Evolutionary conservation across 306 rosid genomes (phyloP).

Genomic region (Lotus japonicus): DNA sequence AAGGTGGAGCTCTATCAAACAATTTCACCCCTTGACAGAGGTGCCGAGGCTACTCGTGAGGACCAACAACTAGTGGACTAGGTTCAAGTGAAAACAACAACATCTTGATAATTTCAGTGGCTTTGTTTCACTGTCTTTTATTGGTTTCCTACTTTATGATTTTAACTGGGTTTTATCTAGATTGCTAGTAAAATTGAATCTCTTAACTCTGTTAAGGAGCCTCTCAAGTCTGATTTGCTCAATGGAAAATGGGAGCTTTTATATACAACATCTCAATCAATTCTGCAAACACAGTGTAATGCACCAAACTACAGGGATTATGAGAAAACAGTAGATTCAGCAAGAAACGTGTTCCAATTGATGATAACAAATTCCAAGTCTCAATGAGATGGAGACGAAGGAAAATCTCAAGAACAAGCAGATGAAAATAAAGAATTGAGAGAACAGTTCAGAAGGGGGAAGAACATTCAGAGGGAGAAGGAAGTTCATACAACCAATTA

Average conservation of each 20-base stretch:
- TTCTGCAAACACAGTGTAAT: conserved; percentile 75
- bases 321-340: too few species aligned
- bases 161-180: conserved; percentile 36
- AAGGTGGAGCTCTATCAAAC: conserved; percentile 28
- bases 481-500: too few species aligned
- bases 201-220: conserved; percentile 50
- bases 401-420: too few species aligned
- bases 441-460: too few species aligned
- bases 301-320: too few species aligned
- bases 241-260: conserved; percentile 96
- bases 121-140: too few species aligned
- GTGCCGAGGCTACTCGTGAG: conserved; percentile 27
- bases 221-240: conserved; percentile 71
- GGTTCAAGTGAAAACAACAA: conserved; percentile 18
- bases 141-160: conserved; percentile 1
- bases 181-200: conserved; percentile 75
- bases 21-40: conserved; percentile 34
- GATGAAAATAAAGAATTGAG: too few species aligned
- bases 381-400: too few species aligned
- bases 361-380: too few species aligned
- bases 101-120: neutral
- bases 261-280: conserved; percentile 74
- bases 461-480: too few species aligned
- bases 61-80: conserved; percentile 36
- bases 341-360: too few species aligned